phyloP scores from a whole-genome alignment of 805 yeast species.

The Nakazawaea populi region DNA sequence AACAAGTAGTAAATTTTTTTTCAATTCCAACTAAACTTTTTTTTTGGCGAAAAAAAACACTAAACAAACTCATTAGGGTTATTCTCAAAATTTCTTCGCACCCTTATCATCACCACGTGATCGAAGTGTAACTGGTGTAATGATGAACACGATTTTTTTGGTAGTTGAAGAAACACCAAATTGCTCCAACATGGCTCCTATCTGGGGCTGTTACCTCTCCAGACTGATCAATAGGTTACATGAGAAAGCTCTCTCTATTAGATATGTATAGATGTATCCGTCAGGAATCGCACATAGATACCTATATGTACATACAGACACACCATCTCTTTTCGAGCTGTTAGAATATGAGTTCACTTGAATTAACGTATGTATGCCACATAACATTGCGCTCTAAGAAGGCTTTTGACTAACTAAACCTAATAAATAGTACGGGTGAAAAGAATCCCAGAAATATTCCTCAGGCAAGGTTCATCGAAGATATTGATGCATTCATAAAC shows the following conservation, averaged over 20 bases:
- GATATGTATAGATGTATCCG: no score
- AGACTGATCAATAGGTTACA: no score
- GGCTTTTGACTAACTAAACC: background rate
- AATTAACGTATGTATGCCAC: conserved; percentile 5
- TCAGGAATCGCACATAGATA: background rate
- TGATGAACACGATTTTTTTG: no score
- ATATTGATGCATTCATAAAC: conserved; percentile 69
- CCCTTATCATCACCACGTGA: no score
- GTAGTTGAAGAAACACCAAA: no score
- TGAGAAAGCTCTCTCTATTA: no score
- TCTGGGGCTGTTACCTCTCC: no score
- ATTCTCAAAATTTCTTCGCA: no score
- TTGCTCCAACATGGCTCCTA: no score
- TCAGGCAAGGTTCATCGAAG: conserved; percentile 88
- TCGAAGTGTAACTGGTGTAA: no score
- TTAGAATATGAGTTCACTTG: conserved; percentile 2
- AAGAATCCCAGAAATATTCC: conserved; percentile 94
- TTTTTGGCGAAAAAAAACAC: background rate
- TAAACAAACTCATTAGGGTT: background rate
- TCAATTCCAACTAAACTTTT: no score
- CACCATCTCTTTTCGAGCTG: no score
- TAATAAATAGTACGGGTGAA: conserved; percentile 40
- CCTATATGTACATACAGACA: background rate
- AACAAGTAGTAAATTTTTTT: background rate
- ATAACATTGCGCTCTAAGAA: background rate